Base-by-base conservation (phyloP, 345 rosid species). In the Turnera subulata region DNA sequence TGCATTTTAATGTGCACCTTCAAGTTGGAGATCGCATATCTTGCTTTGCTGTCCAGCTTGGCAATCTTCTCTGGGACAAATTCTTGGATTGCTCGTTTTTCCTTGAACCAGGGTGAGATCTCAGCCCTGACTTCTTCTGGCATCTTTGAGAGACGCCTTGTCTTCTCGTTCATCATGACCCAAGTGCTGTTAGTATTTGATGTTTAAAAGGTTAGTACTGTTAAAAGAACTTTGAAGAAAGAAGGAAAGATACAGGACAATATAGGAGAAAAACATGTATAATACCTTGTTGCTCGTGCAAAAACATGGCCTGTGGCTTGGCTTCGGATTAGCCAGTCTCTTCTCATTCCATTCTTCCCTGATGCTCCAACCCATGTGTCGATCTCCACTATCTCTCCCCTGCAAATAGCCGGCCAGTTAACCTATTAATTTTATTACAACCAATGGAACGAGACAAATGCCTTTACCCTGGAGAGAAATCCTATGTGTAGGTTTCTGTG, bases 311-410 rank as follows among this genome's bases (percentile, higher is more conserved):
- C 88, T 5, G 84, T 70, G 24, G 78, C 77, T 69, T 85, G 92
- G 68, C 86, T 78, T 40, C 86, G 69, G 45, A 85, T 75, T 23
- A 80, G 53, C 88, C 88, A 85, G 62, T 85, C 92, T 56, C 88
- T 62, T 16, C 83, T 56, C 88, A 82, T 85, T 61, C 88, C 88
- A 59, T 80, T 82, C 76, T 80, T 85, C 21, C 92, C 88, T 10
- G 86, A 78, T 48, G 86, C 79, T 63, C 80, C 88, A 25, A 85
- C 86, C 92, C 92, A 85, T 4, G 92, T 85, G 53, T 80, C 86
- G 5, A 85, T 70, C 55, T 85, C 92, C 48, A 82, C 50, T 1
- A 80, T 49, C 75, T 85, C 92, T 56, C 88, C 84, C 92, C 84
- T 82, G 73, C 52, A 73, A 23, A 11, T 11, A 42, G 45, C 12